Percentiles rank a stretch among this genome's conserved stretches.
These are phyloP conservation scores for Pachysolen tannophilus DNA, from an alignment of 805 yeast genomes.

Conservation along the genomic window DNA sequence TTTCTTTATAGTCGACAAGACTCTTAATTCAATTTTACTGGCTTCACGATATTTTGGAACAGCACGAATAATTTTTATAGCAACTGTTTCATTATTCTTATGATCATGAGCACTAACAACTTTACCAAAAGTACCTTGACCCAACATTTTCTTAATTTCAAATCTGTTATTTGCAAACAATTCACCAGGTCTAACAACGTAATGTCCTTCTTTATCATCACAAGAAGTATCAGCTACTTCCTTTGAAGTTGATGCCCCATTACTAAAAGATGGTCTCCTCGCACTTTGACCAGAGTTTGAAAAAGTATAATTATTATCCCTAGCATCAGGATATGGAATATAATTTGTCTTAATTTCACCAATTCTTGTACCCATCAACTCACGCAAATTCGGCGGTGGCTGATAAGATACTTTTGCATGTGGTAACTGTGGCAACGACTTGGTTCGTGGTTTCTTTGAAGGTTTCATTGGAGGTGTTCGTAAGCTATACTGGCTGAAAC, in stretches of 20 bases:
- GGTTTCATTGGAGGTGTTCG: neutral
- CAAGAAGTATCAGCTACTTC: slow-evolving; percentile 20
- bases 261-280: slow-evolving; percentile 10
- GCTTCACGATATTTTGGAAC: slow-evolving; percentile 95
- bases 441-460: slow-evolving; percentile 37
- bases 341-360: slow-evolving; percentile 33
- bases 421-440: slow-evolving; percentile 47
- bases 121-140: slow-evolving; percentile 92
- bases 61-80: slow-evolving; percentile 87
- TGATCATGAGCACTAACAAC: slow-evolving; percentile 79
- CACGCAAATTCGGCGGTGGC: slow-evolving; percentile 22
- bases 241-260: slow-evolving; percentile 7
- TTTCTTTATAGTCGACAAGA: slow-evolving; percentile 62
- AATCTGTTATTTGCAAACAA: slow-evolving; percentile 67
- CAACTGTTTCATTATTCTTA: slow-evolving; percentile 53
- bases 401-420: slow-evolving; percentile 35
- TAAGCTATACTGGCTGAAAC: slow-evolving; percentile 16
- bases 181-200: slow-evolving; percentile 50
- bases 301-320: slow-evolving; percentile 25
- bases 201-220: slow-evolving; percentile 71
- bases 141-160: slow-evolving; percentile 57
- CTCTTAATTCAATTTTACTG: slow-evolving; percentile 83
- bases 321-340: slow-evolving; percentile 15
- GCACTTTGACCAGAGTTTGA: neutral
- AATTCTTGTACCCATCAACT: slow-evolving; percentile 27